Evolutionary conservation across 768 basidiomycete genomes (phyloP), one percentile per base, ranked within the genome.

Genomic region (Termitomyces sp.): DNA sequence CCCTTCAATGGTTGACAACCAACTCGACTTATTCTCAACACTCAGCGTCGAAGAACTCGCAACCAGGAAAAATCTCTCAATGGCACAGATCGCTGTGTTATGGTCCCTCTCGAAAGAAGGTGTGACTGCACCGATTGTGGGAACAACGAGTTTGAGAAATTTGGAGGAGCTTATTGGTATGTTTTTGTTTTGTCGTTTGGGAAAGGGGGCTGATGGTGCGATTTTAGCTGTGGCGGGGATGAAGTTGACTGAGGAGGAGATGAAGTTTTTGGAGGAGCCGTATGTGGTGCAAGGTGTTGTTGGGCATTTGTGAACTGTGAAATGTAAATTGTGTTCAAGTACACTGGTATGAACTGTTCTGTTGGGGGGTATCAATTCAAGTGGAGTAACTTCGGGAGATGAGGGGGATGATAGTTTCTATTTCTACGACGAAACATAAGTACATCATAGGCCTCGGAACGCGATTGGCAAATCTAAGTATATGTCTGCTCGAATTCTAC

Each of bases 41-140:
- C 40, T 36, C 51, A 79, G 82, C 9, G 77, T 88, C 36, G 80
- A 85, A 59, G 71, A 76, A 51, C 67, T 87, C 44, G 79, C 84
- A 3, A 80, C 79, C 60, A 73, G 76, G 42, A 76, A 75, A 41
- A 73, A 73, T 4, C 66, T 75, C 6, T 76, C 70, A 29, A 87
- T 87, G 85, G 81, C 82, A 0, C 81, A 83, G 56, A 67, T 84
- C 7, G 71, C 80, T 3, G 58, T 82, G 23, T 79, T 82, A 12
- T 86, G 83, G 84, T 66, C 71, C 3, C 57, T 81, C 49, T 62
- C 73, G 3, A 76, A 76, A 58, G 68, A 74, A 71, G 76, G 68
- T 25, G 76, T 86, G 5, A 70, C 81, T 0, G 83, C 83, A 1
- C 85, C 84, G 0, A 83, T 86, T 60, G 74, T 85, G 32, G 84